Conservation (phyloP, 2,329 filamentous ascomycete species). For the Triangularia verruculosa region DNA sequence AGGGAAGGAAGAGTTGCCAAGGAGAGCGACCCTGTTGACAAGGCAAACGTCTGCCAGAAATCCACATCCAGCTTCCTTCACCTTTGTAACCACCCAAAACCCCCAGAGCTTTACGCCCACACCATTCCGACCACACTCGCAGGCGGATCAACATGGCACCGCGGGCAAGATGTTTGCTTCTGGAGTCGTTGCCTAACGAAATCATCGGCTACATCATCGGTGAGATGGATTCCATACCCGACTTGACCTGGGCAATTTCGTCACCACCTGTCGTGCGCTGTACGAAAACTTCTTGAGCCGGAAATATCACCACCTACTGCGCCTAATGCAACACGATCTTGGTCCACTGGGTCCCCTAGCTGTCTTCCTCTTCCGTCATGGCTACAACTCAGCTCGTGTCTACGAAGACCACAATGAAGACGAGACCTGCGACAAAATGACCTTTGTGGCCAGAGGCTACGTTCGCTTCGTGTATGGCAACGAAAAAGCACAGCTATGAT, state of each 20-base stretch:
- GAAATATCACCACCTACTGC: neutral
- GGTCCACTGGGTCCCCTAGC: constrained; percentile 4
- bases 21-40: too few species aligned
- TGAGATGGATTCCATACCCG: constrained; percentile 6
- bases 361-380: constrained; percentile 7
- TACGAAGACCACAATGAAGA: neutral
- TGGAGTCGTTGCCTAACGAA: neutral
- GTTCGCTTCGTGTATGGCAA: neutral
- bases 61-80: too few species aligned
- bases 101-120: too few species aligned
- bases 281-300: constrained; percentile 1
- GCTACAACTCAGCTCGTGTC: constrained; percentile 1
- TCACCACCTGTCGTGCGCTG: neutral
- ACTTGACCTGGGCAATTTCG: constrained; percentile 9
- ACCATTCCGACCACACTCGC: too few species aligned
- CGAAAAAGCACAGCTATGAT: neutral
- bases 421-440: constrained; percentile 8
- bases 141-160: too few species aligned
- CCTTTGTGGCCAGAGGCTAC: neutral
- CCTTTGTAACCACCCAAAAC: too few species aligned
- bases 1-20: too few species aligned
- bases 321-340: constrained; percentile 9
- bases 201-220: constrained; percentile 9
- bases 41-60: too few species aligned
- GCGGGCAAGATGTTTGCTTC: too few species aligned